These are phyloP conservation scores for Rhizopogon salebrosus DNA, from an alignment of 768 basidiomycete species.

Conservation along the genomic window DNA sequence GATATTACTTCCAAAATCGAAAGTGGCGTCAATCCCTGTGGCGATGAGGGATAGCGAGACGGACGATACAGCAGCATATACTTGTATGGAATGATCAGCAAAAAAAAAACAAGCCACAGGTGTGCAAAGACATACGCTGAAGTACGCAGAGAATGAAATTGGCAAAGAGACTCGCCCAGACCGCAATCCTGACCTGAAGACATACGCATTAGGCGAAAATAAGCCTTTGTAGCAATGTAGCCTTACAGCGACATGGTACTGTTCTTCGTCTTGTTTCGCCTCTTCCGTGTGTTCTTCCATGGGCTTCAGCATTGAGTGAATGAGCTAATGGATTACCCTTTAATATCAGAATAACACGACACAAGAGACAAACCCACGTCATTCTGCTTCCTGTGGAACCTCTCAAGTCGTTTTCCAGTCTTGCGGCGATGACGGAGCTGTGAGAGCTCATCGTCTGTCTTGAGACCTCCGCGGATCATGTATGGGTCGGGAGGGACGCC, in stretches of 20 bases:
- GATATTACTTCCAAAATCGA: slow-evolving; percentile 79
- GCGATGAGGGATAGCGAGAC: slow-evolving; percentile 82
- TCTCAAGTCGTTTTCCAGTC: slow-evolving; percentile 58
- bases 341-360: background rate
- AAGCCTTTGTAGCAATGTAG: background rate
- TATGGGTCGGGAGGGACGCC: slow-evolving; percentile 55
- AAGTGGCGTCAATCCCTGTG: slow-evolving; percentile 84
- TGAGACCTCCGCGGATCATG: slow-evolving; percentile 54
- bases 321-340: slow-evolving; percentile 48
- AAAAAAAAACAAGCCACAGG: slow-evolving; percentile 15
- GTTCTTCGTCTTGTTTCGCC: slow-evolving; percentile 64
- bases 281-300: slow-evolving; percentile 88
- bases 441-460: slow-evolving; percentile 59
- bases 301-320: slow-evolving; percentile 81
- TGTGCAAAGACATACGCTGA: slow-evolving; percentile 43
- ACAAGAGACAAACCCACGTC: slow-evolving; percentile 37
- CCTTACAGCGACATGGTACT: slow-evolving; percentile 61
- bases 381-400: slow-evolving; percentile 71
- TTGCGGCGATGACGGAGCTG: slow-evolving; percentile 52
- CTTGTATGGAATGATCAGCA: slow-evolving; percentile 28
- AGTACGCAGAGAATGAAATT: slow-evolving; percentile 71
- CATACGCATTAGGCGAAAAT: background rate
- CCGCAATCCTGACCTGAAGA: slow-evolving; percentile 76
- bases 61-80: slow-evolving; percentile 89
- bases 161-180: slow-evolving; percentile 75